These are phyloP conservation scores for Paramecium caudatum DNA, from an alignment of 73 alveolate genomes.

Conservation along the genomic window DNA sequence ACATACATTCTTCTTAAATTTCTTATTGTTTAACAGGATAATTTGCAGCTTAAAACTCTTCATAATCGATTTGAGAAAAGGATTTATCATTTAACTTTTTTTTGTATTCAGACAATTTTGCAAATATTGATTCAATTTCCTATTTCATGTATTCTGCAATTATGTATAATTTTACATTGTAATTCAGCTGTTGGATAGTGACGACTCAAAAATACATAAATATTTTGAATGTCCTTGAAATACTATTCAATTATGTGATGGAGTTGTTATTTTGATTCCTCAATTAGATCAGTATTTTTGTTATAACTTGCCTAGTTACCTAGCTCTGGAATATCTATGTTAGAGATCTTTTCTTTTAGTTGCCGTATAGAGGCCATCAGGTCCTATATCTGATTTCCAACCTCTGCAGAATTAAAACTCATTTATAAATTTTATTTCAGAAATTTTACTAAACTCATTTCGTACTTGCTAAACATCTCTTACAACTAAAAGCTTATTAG, in stretches of 20 bases:
- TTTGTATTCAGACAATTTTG: constrained; percentile 30
- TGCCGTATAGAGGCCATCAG: not conserved
- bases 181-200: constrained; percentile 10
- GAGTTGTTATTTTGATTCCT: not conserved
- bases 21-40: constrained; percentile 6
- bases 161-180: not conserved
- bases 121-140: constrained; percentile 21
- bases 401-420: not conserved
- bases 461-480: too few relatives aligned
- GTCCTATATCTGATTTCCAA: not conserved
- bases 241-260: not conserved
- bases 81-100: constrained; percentile 36
- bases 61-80: constrained; percentile 29
- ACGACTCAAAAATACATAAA: not conserved
- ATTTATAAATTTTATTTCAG: not conserved
- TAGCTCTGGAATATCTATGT: not conserved
- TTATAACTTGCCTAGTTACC: constrained; percentile 14
- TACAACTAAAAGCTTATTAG: too few relatives aligned
- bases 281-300: not conserved
- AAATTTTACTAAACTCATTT: not conserved
- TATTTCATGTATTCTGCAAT: constrained; percentile 9
- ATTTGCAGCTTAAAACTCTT: constrained; percentile 34
- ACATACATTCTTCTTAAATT: not conserved
- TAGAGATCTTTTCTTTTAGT: not conserved
- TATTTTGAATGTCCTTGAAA: not conserved